Evolutionary conservation across 2,329 filamentous ascomycete genomes (phyloP), one percentile per base, ranked within the genome.

Genomic region (Aspergillus novofumigatus): DNA sequence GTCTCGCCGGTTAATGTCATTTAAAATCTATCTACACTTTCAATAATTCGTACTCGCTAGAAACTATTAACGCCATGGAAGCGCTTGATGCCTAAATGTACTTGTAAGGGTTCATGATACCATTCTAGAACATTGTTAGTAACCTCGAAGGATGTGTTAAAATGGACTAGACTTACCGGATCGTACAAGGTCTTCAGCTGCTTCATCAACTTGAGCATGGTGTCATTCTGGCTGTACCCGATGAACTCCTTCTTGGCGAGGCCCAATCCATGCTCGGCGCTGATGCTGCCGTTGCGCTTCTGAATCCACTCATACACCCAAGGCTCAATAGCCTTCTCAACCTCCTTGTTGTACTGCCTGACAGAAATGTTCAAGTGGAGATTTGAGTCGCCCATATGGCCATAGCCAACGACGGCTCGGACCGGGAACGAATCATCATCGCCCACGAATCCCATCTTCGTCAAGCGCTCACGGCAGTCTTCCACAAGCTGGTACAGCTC

Each of bases 51-150:
- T 38, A 38, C 44, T 8, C 44, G 44, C 44, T 47, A 47, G 21
- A 21, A 10, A 45, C 10, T 11, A 10, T 20, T 20, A 47, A 25
- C 21, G 44, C 21, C 10, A 47, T 47, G 44, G 21, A 47, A 47
- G 49, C 53, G 26, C 4, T 38, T 35, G 11, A n/a, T 42, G 32
- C 63, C 60, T 71, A 77, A 51, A 97, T 89, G 74, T 97, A 97
- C 78, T 97, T 97, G 81, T 97, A 97, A 0, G 93, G 93, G 77
- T 97, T 97, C 91, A 97, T 95, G 76, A 97, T 97, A 50, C 92
- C 92, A 66, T 96, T 96, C 91, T 96, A 65, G 23, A 32, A 57
- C 6, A 20, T 55, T 20, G 57, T 69, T 63, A 69, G 65, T 59
- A 52, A 50, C 7, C 5, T 10, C 6, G 50, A 29, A 53, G 32